These are phyloP conservation scores for Lumnitzera racemosa DNA, from an alignment of 345 rosid genomes.

Conservation along the genomic window DNA sequence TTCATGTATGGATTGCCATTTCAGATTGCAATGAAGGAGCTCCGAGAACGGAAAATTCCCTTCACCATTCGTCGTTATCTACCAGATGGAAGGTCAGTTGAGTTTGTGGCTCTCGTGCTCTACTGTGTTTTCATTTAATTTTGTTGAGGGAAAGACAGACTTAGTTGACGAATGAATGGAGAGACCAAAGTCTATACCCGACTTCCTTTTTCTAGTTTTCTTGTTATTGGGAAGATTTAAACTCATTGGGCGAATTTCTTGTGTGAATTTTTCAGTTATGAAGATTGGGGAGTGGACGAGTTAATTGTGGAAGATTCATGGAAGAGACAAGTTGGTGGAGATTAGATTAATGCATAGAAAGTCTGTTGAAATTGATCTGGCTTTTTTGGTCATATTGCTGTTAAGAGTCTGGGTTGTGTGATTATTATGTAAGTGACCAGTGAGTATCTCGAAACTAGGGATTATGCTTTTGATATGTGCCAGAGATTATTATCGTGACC, in stretches of 20 bases:
- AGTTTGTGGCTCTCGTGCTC: neutral
- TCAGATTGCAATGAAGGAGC: slow-evolving; percentile 93
- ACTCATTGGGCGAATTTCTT: neutral
- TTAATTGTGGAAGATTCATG: slow-evolving; percentile 88
- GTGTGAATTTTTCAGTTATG: slow-evolving; percentile 35
- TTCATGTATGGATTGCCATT: neutral
- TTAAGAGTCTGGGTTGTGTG: too few species aligned
- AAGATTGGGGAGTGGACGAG: slow-evolving; percentile 88
- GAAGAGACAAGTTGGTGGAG: slow-evolving; percentile 96
- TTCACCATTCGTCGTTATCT: slow-evolving; percentile 78
- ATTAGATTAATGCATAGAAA: slow-evolving; percentile 21
- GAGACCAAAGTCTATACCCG: too few species aligned
- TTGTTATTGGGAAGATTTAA: too few species aligned
- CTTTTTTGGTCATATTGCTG: too few species aligned
- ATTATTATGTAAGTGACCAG: too few species aligned
- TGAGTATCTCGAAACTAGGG: too few species aligned
- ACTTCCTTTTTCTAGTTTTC: too few species aligned
- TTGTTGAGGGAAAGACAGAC: neutral
- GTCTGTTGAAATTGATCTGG: too few species aligned
- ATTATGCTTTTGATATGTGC: too few species aligned
- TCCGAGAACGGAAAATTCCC: slow-evolving; percentile 73
- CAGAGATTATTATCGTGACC: too few species aligned
- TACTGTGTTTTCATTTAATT: neutral
- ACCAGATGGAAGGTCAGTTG: slow-evolving; percentile 79
- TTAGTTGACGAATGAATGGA: too few species aligned